Evolutionary conservation across 106 monocot genomes (phyloP).

Genomic region (Iris macrosiphon): DNA sequence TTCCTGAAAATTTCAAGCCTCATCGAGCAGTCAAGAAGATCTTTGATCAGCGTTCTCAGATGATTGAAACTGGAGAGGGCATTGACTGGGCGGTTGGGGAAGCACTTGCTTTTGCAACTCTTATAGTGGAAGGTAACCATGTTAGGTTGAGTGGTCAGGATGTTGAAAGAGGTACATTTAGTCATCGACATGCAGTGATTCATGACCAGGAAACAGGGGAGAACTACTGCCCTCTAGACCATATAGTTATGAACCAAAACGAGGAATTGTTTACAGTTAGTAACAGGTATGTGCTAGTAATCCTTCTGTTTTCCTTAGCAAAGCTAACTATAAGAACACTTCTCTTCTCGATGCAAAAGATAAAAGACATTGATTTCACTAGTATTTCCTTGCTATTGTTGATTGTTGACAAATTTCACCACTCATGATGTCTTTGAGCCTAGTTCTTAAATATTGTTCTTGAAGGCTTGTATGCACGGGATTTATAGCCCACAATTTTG

Average conservation of each 20-base stretch:
- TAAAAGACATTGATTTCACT: no score
- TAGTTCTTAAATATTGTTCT: no score
- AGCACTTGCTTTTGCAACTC: slow-evolving; percentile 81
- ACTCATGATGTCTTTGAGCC: no score
- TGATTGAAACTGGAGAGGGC: slow-evolving; percentile 77
- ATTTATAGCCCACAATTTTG: no score
- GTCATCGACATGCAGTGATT: slow-evolving; percentile 70
- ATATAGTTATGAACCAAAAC: slow-evolving; percentile 60
- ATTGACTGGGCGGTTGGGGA: slow-evolving; percentile 81
- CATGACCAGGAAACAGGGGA: slow-evolving; percentile 76
- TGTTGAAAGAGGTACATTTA: slow-evolving; percentile 90
- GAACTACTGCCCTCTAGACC: slow-evolving; percentile 63
- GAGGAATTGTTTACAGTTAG: slow-evolving; percentile 84
- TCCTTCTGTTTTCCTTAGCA: neutral
- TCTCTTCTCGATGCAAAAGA: no score
- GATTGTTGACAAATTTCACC: no score
- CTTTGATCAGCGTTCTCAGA: slow-evolving; percentile 57
- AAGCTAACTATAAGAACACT: neutral
- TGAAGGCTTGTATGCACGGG: no score
- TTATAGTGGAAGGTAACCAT: slow-evolving; percentile 72
- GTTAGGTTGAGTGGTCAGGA: slow-evolving; percentile 81
- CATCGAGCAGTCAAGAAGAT: slow-evolving; percentile 70
- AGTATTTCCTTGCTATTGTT: no score
- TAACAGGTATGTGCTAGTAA: slow-evolving; percentile 44
- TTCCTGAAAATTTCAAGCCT: slow-evolving; percentile 74